phyloP scores from a whole-genome alignment of 2,329 filamentous ascomycete genomes.

The Whalleya microplaca region DNA sequence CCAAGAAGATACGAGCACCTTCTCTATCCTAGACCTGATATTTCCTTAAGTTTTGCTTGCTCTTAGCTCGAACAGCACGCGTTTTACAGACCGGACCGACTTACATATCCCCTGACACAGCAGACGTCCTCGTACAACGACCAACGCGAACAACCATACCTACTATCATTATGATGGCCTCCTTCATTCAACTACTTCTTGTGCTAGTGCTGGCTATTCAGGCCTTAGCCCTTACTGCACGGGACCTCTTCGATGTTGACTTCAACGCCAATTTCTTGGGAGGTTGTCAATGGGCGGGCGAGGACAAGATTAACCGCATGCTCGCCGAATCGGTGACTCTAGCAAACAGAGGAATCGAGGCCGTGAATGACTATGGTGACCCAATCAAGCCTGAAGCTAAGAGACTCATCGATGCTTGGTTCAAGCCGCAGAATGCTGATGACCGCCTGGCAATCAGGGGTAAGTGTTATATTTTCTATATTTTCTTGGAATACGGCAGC shows the following conservation, averaged over 20 bases:
- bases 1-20: no score
- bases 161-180: not conserved
- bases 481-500: not conserved
- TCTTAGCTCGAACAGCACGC: no score
- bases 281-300: not conserved
- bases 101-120: no score
- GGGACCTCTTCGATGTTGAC: not conserved
- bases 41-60: no score
- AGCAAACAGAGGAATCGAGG: not conserved
- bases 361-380: not conserved
- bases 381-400: not conserved
- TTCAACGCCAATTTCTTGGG: not conserved
- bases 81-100: no score
- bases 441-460: not conserved
- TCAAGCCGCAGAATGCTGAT: not conserved
- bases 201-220: not conserved
- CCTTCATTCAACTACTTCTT: not conserved
- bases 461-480: not conserved
- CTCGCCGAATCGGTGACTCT: not conserved
- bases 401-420: not conserved
- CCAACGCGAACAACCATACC: no score
- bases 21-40: no score
- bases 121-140: no score
- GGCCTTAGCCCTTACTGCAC: not conserved
- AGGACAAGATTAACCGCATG: not conserved